A percentile compares a stretch with the other conserved stretches of the same genome.
These are phyloP conservation scores for Dacryopinax primogenitus DNA, from an alignment of 768 basidiomycete species.

Conservation along the genomic window DNA sequence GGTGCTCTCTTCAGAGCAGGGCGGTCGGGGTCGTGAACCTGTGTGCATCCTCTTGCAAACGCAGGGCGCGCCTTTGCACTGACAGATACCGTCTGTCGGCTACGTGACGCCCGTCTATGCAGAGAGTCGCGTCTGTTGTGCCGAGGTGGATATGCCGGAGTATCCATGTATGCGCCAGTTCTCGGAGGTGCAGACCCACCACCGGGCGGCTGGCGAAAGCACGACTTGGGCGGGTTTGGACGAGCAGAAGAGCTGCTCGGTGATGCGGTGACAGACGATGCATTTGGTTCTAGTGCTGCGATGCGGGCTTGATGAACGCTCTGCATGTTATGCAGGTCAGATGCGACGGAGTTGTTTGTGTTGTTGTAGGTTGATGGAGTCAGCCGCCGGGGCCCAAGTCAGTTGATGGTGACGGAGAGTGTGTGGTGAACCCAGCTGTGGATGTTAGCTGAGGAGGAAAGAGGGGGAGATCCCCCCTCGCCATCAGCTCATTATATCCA, in stretches of 20 bases:
- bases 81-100: background rate
- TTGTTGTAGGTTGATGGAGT: background rate
- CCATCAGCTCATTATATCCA: too few species aligned
- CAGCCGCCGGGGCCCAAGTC: too few species aligned
- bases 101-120: background rate
- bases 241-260: background rate
- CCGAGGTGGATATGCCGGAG: background rate
- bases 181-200: background rate
- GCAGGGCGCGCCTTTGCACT: background rate
- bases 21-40: background rate
- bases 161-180: background rate
- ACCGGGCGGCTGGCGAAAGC: background rate
- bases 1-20: background rate
- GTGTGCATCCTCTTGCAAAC: background rate
- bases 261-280: background rate
- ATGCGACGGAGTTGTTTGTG: background rate
- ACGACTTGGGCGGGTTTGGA: background rate
- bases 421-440: too few species aligned
- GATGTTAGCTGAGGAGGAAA: too few species aligned
- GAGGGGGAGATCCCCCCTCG: too few species aligned
- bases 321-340: background rate
- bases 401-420: too few species aligned
- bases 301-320: background rate
- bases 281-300: background rate
- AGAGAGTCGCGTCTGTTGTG: background rate